These are phyloP conservation scores for Ceratobasidium sp. DNA, from an alignment of 1,284 basidiomycete species.

Conservation along the genomic window DNA sequence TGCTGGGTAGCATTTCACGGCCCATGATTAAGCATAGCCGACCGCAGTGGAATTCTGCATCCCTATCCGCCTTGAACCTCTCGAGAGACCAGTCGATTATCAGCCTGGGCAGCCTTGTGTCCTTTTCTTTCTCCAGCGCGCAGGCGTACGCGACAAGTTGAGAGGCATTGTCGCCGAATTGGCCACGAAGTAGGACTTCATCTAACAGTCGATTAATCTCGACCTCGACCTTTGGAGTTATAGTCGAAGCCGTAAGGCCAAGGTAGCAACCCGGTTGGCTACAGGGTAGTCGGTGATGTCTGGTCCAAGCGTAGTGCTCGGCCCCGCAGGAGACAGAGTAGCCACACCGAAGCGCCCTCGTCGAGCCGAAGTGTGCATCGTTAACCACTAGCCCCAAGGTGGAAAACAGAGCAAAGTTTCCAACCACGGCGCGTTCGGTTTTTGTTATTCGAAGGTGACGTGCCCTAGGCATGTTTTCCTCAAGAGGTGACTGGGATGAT, in stretches of 20 bases:
- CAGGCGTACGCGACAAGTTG: constrained; percentile 6
- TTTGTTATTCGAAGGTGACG: too few relatives aligned
- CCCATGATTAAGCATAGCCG: not conserved
- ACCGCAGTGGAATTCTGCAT: not conserved
- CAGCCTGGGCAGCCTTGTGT: not conserved
- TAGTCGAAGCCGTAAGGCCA: not conserved
- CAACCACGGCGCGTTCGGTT: too few relatives aligned
- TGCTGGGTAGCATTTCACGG: not conserved
- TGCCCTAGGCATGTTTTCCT: too few relatives aligned
- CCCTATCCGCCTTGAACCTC: not conserved
- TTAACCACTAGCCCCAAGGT: too few relatives aligned
- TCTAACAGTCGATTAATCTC: not conserved
- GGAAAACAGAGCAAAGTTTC: too few relatives aligned
- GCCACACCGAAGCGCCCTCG: not conserved
- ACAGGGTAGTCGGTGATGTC: not conserved
- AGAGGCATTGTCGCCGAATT: not conserved
- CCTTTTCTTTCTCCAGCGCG: too few relatives aligned
- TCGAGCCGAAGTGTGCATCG: not conserved
- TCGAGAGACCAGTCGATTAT: not conserved
- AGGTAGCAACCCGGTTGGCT: too few relatives aligned
- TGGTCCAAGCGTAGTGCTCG: not conserved
- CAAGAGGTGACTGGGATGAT: too few relatives aligned
- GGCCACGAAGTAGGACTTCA: not conserved
- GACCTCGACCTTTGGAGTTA: not conserved
- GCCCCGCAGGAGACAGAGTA: not conserved